Base-by-base conservation (phyloP, 1,139 yeast species). In the Saccharomyces hybrid region DNA sequence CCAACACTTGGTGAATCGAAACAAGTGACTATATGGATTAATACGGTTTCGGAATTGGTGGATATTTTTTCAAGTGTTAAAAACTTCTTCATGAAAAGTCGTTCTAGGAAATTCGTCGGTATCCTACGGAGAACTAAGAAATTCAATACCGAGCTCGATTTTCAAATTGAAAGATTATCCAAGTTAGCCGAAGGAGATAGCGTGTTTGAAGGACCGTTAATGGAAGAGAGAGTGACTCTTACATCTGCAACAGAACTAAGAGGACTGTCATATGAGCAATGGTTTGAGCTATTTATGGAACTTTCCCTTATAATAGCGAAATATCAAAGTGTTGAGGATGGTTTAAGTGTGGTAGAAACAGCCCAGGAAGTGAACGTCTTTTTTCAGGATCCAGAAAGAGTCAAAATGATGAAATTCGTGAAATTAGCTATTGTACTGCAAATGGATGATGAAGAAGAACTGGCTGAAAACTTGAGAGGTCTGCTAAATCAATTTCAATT, bases 281-380 rank as follows among this genome's bases (percentile, higher is more conserved):
- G 99, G 99, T 89, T 90, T 67, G 82, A 80, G 58, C 74, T 93
- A 7, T 88, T 90, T 65, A 84, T 90, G 77, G 87, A 85, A 63
- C 82, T 86, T 62, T 83, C 96, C 0, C 69, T 93, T 26, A 75
- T 83, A 26, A 76, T 86, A 50, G 83, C 89, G 0, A 78, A 77
- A 55, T 79, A 77, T 63, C 91, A 86, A 52, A 75, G 78, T 44
- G 81, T 82, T 38, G 83, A 80, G 26, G 87, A 84, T 66, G 95
- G 96, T 0, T 75, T 78, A 50, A 80, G 84, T 54, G 80, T 88
- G 7, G 75, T 89, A 48, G 87, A 84, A 49, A 81, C 86, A 26
- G 96, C 96, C 0, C 81, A 79, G 66, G 81, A 82, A 52, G 88
- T 88, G 3, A 87, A 83, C 67, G 90, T 89, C 2, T 91, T 93